phyloP scores from a whole-genome alignment of 2,329 filamentous ascomycete species.

The Hyphodiscus sp. region DNA sequence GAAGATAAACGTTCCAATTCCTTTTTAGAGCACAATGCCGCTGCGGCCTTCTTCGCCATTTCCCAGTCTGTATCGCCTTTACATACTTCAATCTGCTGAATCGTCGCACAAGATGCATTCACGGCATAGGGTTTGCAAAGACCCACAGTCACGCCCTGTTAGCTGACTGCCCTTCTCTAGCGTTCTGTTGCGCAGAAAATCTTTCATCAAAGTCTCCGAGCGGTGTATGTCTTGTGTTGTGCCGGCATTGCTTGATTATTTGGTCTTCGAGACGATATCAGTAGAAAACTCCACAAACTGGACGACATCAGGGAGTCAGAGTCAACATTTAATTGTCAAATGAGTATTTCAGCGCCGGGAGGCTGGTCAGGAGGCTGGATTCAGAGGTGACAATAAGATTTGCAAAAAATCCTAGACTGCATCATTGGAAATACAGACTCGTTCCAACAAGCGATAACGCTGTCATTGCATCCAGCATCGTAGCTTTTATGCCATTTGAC shows the following conservation, averaged over 20 bases:
- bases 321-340: too few species aligned
- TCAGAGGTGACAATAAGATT: too few species aligned
- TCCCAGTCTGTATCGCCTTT: too few species aligned
- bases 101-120: neutral
- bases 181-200: neutral
- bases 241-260: neutral
- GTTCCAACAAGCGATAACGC: neutral
- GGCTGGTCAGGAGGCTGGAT: too few species aligned
- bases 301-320: neutral
- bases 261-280: neutral
- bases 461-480: neutral
- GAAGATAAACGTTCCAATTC: neutral
- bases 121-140: neutral
- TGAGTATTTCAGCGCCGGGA: too few species aligned
- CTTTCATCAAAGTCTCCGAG: neutral
- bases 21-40: neutral
- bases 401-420: too few species aligned
- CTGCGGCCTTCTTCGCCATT: neutral
- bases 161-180: neutral
- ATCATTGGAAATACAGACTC: neutral
- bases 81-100: neutral
- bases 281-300: neutral
- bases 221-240: neutral
- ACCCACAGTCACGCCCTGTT: neutral
- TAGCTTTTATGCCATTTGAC: neutral